Conservation (phyloP, 2,329 filamentous ascomycete species). For the Neofusicoccum laricinum region DNA sequence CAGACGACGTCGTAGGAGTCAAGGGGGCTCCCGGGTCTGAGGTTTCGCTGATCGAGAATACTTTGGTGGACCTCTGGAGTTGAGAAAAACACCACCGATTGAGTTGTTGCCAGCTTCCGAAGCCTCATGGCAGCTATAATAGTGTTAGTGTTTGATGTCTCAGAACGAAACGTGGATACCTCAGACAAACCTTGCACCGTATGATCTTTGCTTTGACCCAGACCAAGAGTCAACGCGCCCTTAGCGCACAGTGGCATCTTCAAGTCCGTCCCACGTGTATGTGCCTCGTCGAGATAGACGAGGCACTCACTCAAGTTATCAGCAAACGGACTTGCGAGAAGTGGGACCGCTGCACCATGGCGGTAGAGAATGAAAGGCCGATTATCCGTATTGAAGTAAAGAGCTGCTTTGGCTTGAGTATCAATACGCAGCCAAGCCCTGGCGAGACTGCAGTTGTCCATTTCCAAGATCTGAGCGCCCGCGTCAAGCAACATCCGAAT, state of each 20-base stretch:
- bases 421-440: conserved; percentile 52
- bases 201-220: conserved; percentile 59
- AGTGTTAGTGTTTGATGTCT: neutral
- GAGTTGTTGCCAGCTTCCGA: conserved; percentile 41
- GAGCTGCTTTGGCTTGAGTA: conserved; percentile 44
- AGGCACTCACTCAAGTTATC: conserved; percentile 53
- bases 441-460: conserved; percentile 53
- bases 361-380: conserved; percentile 46
- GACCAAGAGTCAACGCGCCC: conserved; percentile 56
- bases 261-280: conserved; percentile 61
- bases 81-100: neutral
- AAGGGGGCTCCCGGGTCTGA: conserved; percentile 26
- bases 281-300: conserved; percentile 60
- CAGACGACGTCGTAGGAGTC: conserved; percentile 53
- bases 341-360: conserved; percentile 37
- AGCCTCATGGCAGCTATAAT: conserved; percentile 61
- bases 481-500: conserved; percentile 62
- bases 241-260: conserved; percentile 48
- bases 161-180: neutral
- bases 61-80: conserved; percentile 55
- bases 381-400: conserved; percentile 54
- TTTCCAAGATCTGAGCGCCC: conserved; percentile 63
- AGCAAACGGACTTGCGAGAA: conserved; percentile 55
- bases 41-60: conserved; percentile 50
- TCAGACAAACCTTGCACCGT: conserved; percentile 55